Conservation (phyloP, 805 yeast species). For the Metschnikowia picachoensis region DNA sequence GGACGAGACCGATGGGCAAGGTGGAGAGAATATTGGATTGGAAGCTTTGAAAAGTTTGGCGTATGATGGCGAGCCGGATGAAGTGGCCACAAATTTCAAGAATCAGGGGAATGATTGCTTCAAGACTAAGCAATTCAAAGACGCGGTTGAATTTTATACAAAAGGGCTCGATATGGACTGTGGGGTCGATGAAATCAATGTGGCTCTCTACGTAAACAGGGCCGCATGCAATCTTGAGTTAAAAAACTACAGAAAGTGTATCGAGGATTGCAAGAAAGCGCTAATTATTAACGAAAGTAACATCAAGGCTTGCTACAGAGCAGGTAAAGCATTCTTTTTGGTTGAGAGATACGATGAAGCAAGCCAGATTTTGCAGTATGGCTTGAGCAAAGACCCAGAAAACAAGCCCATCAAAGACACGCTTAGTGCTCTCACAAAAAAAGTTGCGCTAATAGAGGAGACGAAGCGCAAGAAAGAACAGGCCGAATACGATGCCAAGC, state of each 20-base stretch:
- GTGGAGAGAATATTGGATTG: slow-evolving; percentile 67
- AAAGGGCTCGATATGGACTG: slow-evolving; percentile 75
- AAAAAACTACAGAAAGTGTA: slow-evolving; percentile 78
- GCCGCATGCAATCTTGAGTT: slow-evolving; percentile 91
- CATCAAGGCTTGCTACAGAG: slow-evolving; percentile 80
- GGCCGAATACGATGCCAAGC: slow-evolving; percentile 38
- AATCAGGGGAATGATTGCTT: slow-evolving; percentile 90
- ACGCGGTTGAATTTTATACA: slow-evolving; percentile 75
- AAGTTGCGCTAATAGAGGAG: slow-evolving; percentile 20
- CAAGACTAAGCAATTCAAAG: slow-evolving; percentile 62
- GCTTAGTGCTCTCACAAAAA: slow-evolving; percentile 40
- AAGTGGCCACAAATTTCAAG: slow-evolving; percentile 83
- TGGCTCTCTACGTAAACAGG: slow-evolving; percentile 70
- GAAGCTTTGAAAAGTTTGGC: slow-evolving; percentile 92
- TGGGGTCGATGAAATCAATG: slow-evolving; percentile 49
- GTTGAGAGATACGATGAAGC: slow-evolving; percentile 74
- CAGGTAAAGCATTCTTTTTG: slow-evolving; percentile 74
- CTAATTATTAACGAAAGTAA: slow-evolving; percentile 62
- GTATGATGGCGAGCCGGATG: slow-evolving; percentile 94
- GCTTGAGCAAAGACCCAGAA: slow-evolving; percentile 54
- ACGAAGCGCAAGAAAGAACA: slow-evolving; percentile 34
- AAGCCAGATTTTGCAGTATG: slow-evolving; percentile 59
- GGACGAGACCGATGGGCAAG: slow-evolving; percentile 72
- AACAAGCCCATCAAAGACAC: slow-evolving; percentile 54
- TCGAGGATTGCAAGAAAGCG: slow-evolving; percentile 79